phyloP scores from a whole-genome alignment of 495 filamentous ascomycete species.

The Lepraria neglecta region DNA sequence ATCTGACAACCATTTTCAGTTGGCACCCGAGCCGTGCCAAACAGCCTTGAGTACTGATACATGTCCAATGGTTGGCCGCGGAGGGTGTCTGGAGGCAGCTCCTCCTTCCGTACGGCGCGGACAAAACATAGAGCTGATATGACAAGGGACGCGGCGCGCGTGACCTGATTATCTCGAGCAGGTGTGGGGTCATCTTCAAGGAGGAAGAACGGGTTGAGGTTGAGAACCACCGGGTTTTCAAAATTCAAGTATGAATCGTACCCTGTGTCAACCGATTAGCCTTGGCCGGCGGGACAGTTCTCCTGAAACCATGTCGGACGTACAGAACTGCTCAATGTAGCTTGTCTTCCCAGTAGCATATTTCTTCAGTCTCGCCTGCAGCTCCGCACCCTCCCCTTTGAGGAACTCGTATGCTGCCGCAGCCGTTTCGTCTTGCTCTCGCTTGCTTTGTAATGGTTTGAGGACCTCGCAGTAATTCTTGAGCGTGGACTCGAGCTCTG shows the following conservation, averaged over 20 bases:
- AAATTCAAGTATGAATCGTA: conserved; percentile 98
- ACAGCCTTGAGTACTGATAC: conserved; percentile 95
- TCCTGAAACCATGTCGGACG: conserved; percentile 33
- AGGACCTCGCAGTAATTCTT: conserved; percentile 76
- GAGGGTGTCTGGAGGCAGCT: conserved; percentile 83
- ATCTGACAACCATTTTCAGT: conserved; percentile 96
- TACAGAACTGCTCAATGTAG: conserved; percentile 99
- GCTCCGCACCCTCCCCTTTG: conserved; percentile 69
- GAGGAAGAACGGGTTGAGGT: conserved; percentile 96
- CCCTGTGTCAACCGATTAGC: conserved; percentile 49
- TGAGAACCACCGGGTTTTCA: conserved; percentile 95
- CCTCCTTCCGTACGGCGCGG: conserved; percentile 84
- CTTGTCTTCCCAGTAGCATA: conserved; percentile 92
- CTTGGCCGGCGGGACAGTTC: background rate
- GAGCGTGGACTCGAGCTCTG: conserved; percentile 77
- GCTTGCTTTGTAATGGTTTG: conserved; percentile 67
- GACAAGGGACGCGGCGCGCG: conserved; percentile 83
- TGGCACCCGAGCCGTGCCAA: conserved; percentile 90
- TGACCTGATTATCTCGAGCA: conserved; percentile 92
- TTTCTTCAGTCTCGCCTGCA: conserved; percentile 84
- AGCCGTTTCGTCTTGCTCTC: conserved; percentile 79
- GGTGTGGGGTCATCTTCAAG: conserved; percentile 97
- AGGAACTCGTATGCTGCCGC: conserved; percentile 80
- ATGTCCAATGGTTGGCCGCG: conserved; percentile 82
- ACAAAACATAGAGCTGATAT: conserved; percentile 89